These are phyloP conservation scores for Pythium aquatile DNA, from an alignment of 352 stramenopile genomes.

Conservation along the genomic window DNA sequence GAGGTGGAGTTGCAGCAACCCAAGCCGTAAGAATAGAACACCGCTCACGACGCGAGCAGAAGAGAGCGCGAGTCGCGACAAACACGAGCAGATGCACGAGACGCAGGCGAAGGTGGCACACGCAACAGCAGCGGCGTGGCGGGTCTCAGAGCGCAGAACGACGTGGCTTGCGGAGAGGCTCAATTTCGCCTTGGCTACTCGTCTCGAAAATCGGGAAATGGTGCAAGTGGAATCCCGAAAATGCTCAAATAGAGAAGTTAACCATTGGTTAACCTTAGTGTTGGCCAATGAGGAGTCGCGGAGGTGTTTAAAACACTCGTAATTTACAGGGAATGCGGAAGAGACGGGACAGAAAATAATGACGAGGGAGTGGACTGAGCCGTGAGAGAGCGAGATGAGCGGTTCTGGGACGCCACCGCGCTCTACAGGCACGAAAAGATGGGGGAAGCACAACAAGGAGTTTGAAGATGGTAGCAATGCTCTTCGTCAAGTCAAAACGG, in stretches of 20 bases:
- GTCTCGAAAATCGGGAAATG: constrained; percentile 14
- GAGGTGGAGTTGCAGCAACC: not conserved
- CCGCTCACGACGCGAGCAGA: not conserved
- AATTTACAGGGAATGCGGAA: constrained; percentile 3
- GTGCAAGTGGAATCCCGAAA: constrained; percentile 17
- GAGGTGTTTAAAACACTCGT: constrained; percentile 16
- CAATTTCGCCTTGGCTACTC: not conserved
- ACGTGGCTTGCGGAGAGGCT: not conserved
- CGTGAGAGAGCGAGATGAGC: not conserved
- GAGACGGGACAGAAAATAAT: not conserved
- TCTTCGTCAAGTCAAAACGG: no score
- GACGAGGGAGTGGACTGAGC: not conserved
- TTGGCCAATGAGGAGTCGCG: constrained; percentile 19
- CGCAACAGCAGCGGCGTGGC: not conserved
- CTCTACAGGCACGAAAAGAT: not conserved
- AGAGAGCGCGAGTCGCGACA: not conserved
- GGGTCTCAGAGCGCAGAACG: not conserved
- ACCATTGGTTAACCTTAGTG: constrained; percentile 15
- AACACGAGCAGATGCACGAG: not conserved
- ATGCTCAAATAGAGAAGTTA: constrained; percentile 17
- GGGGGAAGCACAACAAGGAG: no score
- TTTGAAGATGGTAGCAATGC: no score
- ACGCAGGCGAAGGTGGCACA: not conserved
- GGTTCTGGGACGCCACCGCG: not conserved
- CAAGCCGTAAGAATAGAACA: not conserved